Percentiles rank a stretch among this genome's conserved stretches.
These are phyloP conservation scores for Miscanthus lutarioriparius DNA, from an alignment of 176 grass and related monocot genomes.

Conservation along the genomic window DNA sequence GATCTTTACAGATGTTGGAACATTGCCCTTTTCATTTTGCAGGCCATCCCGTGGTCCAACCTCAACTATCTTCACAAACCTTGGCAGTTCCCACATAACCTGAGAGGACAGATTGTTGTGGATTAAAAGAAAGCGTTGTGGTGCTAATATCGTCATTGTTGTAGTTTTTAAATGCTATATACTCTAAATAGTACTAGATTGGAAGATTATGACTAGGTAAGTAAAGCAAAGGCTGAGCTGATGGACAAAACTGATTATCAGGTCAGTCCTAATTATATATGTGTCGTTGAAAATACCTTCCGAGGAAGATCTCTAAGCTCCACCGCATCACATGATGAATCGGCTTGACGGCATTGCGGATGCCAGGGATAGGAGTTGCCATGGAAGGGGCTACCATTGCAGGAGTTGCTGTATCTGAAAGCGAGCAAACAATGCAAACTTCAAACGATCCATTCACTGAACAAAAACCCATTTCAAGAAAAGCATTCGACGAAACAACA, in stretches of 20 bases:
- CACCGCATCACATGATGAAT: constrained; percentile 46
- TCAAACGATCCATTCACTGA: background rate
- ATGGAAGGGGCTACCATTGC: constrained; percentile 32
- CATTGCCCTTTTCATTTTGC: constrained; percentile 73
- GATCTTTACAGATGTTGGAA: constrained; percentile 88
- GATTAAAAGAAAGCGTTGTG: constrained; percentile 11
- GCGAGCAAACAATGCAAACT: background rate
- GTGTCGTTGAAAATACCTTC: constrained; percentile 63
- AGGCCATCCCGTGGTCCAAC: constrained; percentile 90
- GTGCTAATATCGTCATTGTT: background rate
- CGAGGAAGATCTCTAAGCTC: constrained; percentile 61
- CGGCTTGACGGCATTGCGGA: constrained; percentile 26
- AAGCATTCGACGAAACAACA: too few species aligned
- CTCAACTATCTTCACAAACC: constrained; percentile 89
- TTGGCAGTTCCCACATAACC: constrained; percentile 66
- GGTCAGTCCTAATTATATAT: background rate
- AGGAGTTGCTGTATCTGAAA: constrained; percentile 25
- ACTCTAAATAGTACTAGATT: background rate
- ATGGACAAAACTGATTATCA: background rate
- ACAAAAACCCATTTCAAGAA: background rate
- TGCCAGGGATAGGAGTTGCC: constrained; percentile 34
- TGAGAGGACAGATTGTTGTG: constrained; percentile 40
- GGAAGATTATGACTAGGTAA: background rate
- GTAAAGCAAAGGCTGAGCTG: background rate
- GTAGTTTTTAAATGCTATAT: background rate